A percentile compares a stretch with the other conserved stretches of the same genome.
phyloP scores from a whole-genome alignment of 257 asterid species.

The Ophiorrhiza pumila region DNA sequence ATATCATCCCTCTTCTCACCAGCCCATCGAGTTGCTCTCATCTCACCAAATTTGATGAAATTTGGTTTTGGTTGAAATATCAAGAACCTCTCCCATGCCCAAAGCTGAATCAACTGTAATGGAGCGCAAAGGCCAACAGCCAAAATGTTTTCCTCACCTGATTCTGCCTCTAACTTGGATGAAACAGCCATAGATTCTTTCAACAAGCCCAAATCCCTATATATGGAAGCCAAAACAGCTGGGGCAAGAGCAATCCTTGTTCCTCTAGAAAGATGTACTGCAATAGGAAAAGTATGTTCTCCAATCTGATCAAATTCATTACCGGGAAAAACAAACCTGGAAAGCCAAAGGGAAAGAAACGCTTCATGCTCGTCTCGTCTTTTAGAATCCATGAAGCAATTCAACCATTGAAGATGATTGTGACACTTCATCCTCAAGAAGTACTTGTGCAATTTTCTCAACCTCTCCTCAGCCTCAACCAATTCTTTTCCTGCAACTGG shows the following conservation, averaged over 20 bases:
- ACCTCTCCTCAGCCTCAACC: neutral
- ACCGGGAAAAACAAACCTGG: constrained; percentile 38
- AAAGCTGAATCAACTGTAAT: constrained; percentile 35
- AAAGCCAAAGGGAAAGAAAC: constrained; percentile 40
- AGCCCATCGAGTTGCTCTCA: constrained; percentile 35
- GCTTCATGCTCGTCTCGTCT: constrained; percentile 36
- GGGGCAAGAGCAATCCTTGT: constrained; percentile 41
- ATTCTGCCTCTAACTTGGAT: neutral
- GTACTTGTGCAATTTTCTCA: neutral
- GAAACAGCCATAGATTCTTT: constrained; percentile 26
- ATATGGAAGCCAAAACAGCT: constrained; percentile 35
- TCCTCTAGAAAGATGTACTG: constrained; percentile 36
- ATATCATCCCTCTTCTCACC: neutral
- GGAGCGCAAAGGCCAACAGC: constrained; percentile 30
- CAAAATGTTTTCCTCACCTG: constrained; percentile 6
- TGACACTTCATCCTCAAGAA: neutral
- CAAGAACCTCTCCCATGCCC: constrained; percentile 49
- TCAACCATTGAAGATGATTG: constrained; percentile 25
- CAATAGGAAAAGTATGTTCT: constrained; percentile 21
- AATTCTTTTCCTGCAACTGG: constrained; percentile 12
- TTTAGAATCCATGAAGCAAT: constrained; percentile 22
- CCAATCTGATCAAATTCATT: constrained; percentile 17
- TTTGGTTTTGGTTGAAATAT: constrained; percentile 30
- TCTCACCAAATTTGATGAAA: constrained; percentile 6
- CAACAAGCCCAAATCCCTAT: constrained; percentile 35